Conservation (phyloP, 1,284 basidiomycete genomes). For the Moniliella sp. region DNA sequence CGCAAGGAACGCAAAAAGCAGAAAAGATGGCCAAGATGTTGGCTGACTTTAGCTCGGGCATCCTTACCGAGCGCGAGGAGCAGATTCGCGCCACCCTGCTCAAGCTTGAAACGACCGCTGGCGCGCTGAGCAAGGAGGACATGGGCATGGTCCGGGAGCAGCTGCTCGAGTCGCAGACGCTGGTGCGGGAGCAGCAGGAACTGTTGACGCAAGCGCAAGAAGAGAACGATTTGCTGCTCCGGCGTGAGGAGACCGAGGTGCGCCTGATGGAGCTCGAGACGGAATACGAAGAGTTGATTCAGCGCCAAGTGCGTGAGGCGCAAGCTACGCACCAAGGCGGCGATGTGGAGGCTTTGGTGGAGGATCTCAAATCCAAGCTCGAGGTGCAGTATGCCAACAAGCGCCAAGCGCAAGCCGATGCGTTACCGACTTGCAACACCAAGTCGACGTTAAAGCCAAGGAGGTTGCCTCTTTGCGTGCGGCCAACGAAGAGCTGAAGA, state of each 20-base stretch:
- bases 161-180: constrained; percentile 63
- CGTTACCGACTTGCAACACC: constrained; percentile 72
- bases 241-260: constrained; percentile 68
- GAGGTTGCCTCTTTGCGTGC: constrained; percentile 67
- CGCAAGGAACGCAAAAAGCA: constrained; percentile 96
- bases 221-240: constrained; percentile 63
- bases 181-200: constrained; percentile 71
- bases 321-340: too few species aligned
- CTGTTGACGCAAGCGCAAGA: constrained; percentile 69
- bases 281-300: constrained; percentile 86
- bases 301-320: constrained; percentile 33
- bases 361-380: constrained; percentile 44
- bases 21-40: constrained; percentile 99
- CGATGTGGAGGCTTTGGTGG: constrained; percentile 2
- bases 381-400: constrained; percentile 80
- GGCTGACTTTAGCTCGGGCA: constrained; percentile 65
- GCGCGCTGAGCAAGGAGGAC: constrained; percentile 46
- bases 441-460: constrained; percentile 62
- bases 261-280: constrained; percentile 60
- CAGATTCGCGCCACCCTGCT: constrained; percentile 59
- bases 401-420: constrained; percentile 65
- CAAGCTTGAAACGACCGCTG: constrained; percentile 45
- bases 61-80: constrained; percentile 79
- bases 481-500: constrained; percentile 75
- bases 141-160: constrained; percentile 59